Percentiles rank a stretch among this genome's conserved stretches.
Conservation (phyloP, 225 moss, liverwort and hornwort genomes). For the Rhytidiadelphus loreus region DNA sequence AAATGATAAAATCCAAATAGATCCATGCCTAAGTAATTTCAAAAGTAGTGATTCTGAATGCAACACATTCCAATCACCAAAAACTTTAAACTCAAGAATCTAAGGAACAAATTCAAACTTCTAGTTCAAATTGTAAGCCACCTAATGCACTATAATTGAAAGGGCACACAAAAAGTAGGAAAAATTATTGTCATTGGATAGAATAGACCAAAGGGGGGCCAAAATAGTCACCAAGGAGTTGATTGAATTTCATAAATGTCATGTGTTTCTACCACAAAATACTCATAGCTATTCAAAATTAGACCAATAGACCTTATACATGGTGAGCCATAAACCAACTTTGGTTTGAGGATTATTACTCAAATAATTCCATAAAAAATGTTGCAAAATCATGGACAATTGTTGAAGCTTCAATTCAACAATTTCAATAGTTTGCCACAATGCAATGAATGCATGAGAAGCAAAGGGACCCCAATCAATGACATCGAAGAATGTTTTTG, state of each 20-base stretch:
- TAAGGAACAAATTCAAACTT: too few relatives aligned
- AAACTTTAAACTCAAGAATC: too few relatives aligned
- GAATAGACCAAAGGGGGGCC: too few relatives aligned
- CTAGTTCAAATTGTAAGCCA: too few relatives aligned
- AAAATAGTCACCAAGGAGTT: too few relatives aligned
- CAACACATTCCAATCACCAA: neutral
- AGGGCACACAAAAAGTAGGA: too few relatives aligned
- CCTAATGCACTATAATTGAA: too few relatives aligned
- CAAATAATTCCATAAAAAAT: neutral
- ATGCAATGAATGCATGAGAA: neutral
- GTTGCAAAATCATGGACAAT: neutral
- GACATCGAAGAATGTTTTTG: too few relatives aligned
- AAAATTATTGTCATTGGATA: too few relatives aligned
- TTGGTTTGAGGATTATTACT: fast-evolving
- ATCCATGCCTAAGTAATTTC: neutral
- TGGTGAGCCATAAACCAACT: fast-evolving
- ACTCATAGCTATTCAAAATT: too few relatives aligned
- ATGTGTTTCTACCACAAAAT: too few relatives aligned
- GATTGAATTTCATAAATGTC: too few relatives aligned
- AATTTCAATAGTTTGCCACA: neutral
- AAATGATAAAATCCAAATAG: neutral
- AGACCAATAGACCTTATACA: neutral
- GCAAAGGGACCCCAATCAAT: neutral
- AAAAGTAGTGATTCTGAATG: neutral
- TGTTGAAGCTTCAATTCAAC: neutral